Base-by-base conservation (phyloP, 164 flowering plant species). In the Litsea cubeba region DNA sequence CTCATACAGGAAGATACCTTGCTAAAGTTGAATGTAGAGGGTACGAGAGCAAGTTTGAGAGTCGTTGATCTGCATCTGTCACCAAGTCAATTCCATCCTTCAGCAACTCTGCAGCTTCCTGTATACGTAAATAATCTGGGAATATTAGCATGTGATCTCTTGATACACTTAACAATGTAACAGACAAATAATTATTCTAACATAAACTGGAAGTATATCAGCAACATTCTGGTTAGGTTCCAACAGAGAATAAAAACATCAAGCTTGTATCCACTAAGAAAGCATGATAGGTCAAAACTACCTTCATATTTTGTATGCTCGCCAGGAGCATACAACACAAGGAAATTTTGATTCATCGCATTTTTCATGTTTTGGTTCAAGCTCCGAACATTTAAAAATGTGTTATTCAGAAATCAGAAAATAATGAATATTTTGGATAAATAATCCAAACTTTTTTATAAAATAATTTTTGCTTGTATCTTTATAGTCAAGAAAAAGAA, bases 1-100 rank as follows among this genome's bases (percentile, higher is more conserved):
- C 8, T 66, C 12, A 54, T 62, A 15, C 28, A 40, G 26, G 70
- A 25, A 63, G 18, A 12, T 76, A 93, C 99, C 99, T 93, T 23
- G 81, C 78, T 72, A 95, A 79, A 65, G 95, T 92, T 58, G 80
- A 81, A 71, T 73, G 75, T 62, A 95, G 69, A 50, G 99, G 99
- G 81, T 91, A 93, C 17, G 98, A 88, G 23, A 95, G 89, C 78
- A 95, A 85, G 76, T 83, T 82, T 70, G 90, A 76, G 25, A 95
- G 90, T 32, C 77, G 85, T 74, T 87, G 86, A 74, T 91, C 96
- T 23, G 97, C 78, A 83, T 95, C 99, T 7, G 92, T 79, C 65
- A 89, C 79, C 85, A 95, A 81, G 77, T 95, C 95, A 74, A 95
- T 86, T 64, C 89, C 97, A 83, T 91, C 99, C 81, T 91, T 91